Percentiles rank a stretch among this genome's conserved stretches.
Evolutionary conservation across 2,329 filamentous ascomycete species (phyloP).

Genomic region (Apiospora arundinis): DNA sequence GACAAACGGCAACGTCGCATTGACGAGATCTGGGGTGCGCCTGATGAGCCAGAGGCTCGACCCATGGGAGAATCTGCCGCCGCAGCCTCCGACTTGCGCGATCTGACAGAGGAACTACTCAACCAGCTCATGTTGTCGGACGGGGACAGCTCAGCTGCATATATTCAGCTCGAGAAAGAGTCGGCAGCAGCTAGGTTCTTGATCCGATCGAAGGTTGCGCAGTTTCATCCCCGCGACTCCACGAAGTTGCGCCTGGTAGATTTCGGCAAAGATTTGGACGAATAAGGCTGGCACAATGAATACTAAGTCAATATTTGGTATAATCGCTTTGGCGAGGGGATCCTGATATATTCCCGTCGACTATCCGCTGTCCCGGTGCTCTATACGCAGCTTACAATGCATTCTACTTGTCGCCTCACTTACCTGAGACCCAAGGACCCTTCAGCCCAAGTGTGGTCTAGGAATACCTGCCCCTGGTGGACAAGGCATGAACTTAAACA

Average conservation of each 20-base stretch:
- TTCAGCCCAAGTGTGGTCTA: background rate
- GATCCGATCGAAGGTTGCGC: conserved; percentile 68
- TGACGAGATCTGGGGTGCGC: conserved; percentile 66
- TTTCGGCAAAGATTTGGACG: conserved; percentile 68
- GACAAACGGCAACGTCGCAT: conserved; percentile 65
- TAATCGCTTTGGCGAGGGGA: background rate
- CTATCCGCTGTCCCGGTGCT: background rate
- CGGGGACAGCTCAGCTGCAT: conserved; percentile 62
- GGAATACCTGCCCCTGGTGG: background rate
- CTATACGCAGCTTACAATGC: background rate
- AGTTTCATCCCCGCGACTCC: conserved; percentile 70
- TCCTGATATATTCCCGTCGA: background rate
- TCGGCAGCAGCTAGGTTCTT: conserved; percentile 69
- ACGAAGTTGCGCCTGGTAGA: conserved; percentile 64
- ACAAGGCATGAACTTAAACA: background rate
- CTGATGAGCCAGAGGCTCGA: conserved; percentile 34
- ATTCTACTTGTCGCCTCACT: background rate
- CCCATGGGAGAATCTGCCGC: conserved; percentile 51
- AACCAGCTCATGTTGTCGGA: conserved; percentile 62
- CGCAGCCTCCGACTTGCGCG: conserved; percentile 62
- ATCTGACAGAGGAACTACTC: conserved; percentile 65
- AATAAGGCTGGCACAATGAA: conserved; percentile 38
- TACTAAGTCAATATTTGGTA: background rate
- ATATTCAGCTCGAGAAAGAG: conserved; percentile 64
- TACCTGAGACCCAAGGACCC: background rate